phyloP scores from a whole-genome alignment of 805 yeast species.

The Priceomyces castillae region DNA sequence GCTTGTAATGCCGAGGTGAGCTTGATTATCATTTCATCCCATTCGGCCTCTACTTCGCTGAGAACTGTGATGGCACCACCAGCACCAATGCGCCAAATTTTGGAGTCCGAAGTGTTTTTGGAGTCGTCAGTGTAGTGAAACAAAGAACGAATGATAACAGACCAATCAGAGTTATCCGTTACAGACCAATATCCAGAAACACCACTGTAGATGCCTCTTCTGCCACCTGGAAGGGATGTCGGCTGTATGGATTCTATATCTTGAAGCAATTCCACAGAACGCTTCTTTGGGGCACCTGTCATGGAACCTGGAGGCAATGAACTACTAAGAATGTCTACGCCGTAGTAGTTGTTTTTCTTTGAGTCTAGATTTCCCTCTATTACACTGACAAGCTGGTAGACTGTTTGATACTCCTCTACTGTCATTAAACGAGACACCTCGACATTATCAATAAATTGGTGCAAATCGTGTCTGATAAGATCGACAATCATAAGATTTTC shows the following conservation, averaged over 20 bases:
- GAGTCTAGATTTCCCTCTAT: constrained; percentile 59
- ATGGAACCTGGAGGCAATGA: constrained; percentile 97
- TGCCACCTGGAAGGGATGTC: constrained; percentile 32
- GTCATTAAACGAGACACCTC: constrained; percentile 76
- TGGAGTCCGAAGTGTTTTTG: constrained; percentile 18
- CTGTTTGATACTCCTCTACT: constrained; percentile 89
- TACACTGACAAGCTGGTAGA: constrained; percentile 88
- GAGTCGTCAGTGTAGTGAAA: constrained; percentile 59
- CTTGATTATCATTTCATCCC: constrained; percentile 87
- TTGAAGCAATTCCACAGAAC: constrained; percentile 83
- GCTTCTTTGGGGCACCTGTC: constrained; percentile 98
- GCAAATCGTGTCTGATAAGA: constrained; percentile 86
- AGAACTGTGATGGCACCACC: constrained; percentile 97
- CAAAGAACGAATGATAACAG: constrained; percentile 86
- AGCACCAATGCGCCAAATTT: constrained; percentile 86
- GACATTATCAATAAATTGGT: constrained; percentile 62
- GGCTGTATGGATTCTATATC: constrained; percentile 47
- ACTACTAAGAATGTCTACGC: constrained; percentile 73
- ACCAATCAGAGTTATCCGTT: constrained; percentile 89
- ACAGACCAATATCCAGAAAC: constrained; percentile 94
- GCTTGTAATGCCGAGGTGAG: constrained; percentile 77
- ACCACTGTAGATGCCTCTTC: constrained; percentile 90
- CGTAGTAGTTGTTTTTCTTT: constrained; percentile 43
- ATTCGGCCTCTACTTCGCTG: constrained; percentile 79
- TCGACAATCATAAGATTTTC: constrained; percentile 98